A percentile compares a stretch with the other conserved stretches of the same genome.
phyloP scores from a whole-genome alignment of 768 basidiomycete genomes.

The Tylopilus vinaceipallidus region DNA sequence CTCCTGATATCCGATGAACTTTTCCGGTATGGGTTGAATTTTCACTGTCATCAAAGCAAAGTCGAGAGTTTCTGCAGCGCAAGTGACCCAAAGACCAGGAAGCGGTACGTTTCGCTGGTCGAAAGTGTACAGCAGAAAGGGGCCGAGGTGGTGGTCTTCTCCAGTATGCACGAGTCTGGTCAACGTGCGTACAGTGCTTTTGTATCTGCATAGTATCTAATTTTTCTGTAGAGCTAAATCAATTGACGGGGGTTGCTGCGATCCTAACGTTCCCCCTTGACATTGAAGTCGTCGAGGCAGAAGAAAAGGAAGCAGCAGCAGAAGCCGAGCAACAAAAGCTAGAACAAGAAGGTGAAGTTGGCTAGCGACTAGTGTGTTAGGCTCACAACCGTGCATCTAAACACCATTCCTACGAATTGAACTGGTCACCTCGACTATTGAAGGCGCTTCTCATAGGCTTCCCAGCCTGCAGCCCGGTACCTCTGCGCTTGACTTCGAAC shows the following conservation, averaged over 20 bases:
- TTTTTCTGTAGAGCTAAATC: conserved; percentile 76
- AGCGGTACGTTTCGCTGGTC: conserved; percentile 82
- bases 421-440: background rate
- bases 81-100: conserved; percentile 73
- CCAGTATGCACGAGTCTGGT: conserved; percentile 99
- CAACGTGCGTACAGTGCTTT: conserved; percentile 65
- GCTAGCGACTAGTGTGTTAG: too few relatives aligned
- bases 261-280: conserved; percentile 96
- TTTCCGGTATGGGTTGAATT: conserved; percentile 61
- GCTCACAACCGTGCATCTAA: background rate
- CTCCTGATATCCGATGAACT: conserved; percentile 93
- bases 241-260: conserved; percentile 92
- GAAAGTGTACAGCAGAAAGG: conserved; percentile 87
- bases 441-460: conserved; percentile 72
- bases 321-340: conserved; percentile 28
- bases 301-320: conserved; percentile 75
- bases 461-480: conserved; percentile 87
- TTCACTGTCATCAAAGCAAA: background rate
- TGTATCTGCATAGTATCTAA: background rate
- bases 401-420: background rate
- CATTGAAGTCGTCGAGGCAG: conserved; percentile 90
- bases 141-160: conserved; percentile 94
- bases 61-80: conserved; percentile 47
- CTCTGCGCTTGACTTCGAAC: conserved; percentile 68
- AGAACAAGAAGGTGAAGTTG: conserved; percentile 6